Evolutionary conservation across 2,329 filamentous ascomycete genomes (phyloP), one percentile per base, ranked within the genome.

Genomic region (Clonostachys solani): DNA sequence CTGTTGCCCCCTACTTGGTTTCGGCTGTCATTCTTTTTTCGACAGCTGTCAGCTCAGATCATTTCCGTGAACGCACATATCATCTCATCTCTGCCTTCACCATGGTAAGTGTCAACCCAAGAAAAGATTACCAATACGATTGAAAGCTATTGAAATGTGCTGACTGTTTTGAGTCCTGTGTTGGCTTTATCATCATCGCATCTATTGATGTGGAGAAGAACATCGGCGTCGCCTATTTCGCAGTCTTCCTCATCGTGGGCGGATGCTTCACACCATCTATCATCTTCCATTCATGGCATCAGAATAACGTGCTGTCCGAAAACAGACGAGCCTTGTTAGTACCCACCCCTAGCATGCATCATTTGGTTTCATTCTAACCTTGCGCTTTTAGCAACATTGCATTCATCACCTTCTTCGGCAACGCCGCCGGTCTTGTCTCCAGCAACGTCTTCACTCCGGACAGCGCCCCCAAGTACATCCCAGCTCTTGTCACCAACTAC

Each of bases 191-290:
- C 62, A 87, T 92, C 59, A 92, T 87, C 55, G 85, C 86, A 1
- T 74, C 83, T 16, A 85, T 92, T 48, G 70, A 29, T 54, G 81
- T 89, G 15, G 62, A 79, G 36, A 56, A 69, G 5, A 70, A 86
- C 36, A 61, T 86, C n/a, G 72, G 77, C 4, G 72, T 89, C 2
- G 87, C 86, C 1, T 91, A 91, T 58, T 90, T 83, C 53, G 85
- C 86, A 6, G 83, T 78, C 47, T 92, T 91, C 63, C 86, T 91
- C 84, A 89, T 91, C 85, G 86, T 83, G 10, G 89, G 86, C 83
- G 87, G 87, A 13, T 89, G 86, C 0, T 84, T 82, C 1, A 86
- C 87, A 0, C 87, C 88, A 0, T 87, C 81, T 0, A 86, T 91
- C 9, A 71, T 92, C 12, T 71, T 84, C 69, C 82, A 53, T 72